Evolutionary conservation across 73 alveolate genomes (phyloP).

Genomic region (Loxodes magnus): DNA sequence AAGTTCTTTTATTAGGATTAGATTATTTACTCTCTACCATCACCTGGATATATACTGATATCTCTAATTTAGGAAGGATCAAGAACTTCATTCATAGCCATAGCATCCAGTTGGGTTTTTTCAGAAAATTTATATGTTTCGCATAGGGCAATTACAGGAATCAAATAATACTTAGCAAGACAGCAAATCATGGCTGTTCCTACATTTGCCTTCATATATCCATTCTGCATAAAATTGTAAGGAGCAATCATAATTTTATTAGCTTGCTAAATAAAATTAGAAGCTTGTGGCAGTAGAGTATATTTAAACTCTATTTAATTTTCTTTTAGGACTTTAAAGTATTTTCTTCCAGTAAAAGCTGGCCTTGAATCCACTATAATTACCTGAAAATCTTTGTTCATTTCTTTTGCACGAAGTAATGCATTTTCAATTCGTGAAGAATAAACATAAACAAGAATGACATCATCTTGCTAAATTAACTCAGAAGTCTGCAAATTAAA

Average conservation of each 20-base stretch:
- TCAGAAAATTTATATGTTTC: slow-evolving; percentile 46
- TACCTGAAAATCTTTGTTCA: not conserved
- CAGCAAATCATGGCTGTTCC: slow-evolving; percentile 43
- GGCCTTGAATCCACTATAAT: slow-evolving; percentile 4
- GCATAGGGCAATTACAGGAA: slow-evolving; percentile 36
- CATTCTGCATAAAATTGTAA: slow-evolving; percentile 33
- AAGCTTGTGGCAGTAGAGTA: slow-evolving; percentile 36
- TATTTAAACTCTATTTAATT: slow-evolving; percentile 16
- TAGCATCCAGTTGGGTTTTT: slow-evolving; percentile 38
- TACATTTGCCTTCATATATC: slow-evolving; percentile 32
- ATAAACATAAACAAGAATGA: slow-evolving; percentile 2
- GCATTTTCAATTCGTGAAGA: not conserved
- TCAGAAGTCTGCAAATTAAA: too few species aligned
- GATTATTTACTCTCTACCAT: not conserved
- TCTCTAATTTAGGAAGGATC: not conserved
- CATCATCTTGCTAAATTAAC: slow-evolving; percentile 1
- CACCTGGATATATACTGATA: slow-evolving; percentile 7
- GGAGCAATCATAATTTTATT: slow-evolving; percentile 45
- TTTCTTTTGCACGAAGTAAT: not conserved
- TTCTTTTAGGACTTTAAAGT: not conserved
- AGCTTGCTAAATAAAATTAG: slow-evolving; percentile 33
- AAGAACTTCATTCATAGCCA: slow-evolving; percentile 10
- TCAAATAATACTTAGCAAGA: slow-evolving; percentile 36
- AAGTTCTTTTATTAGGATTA: not conserved
- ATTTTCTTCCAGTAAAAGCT: slow-evolving; percentile 4